A percentile compares a stretch with the other conserved stretches of the same genome.
These are phyloP conservation scores for Asterophora lycoperdoides DNA, from an alignment of 768 basidiomycete species.

Conservation along the genomic window DNA sequence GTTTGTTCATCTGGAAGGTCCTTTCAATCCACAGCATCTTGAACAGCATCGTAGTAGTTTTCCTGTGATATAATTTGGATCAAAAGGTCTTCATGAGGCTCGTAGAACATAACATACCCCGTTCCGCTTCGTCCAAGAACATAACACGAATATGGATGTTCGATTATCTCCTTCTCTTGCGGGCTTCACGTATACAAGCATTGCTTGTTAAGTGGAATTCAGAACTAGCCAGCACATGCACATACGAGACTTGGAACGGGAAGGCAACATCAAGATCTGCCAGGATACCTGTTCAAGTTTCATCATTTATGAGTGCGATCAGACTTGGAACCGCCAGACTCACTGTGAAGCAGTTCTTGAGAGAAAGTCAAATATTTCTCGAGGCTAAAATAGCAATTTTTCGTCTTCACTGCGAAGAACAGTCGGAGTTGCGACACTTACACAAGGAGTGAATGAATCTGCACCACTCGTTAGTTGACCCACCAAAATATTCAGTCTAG, in stretches of 20 bases:
- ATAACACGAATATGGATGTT: slow-evolving; percentile 57
- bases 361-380: slow-evolving; percentile 46
- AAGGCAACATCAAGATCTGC: slow-evolving; percentile 46
- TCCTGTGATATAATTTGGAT: slow-evolving; percentile 34
- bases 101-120: slow-evolving; percentile 43
- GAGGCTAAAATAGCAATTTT: slow-evolving; percentile 23
- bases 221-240: not conserved
- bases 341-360: slow-evolving; percentile 35
- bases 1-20: slow-evolving; percentile 39
- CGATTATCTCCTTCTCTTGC: slow-evolving; percentile 53
- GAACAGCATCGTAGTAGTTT: slow-evolving; percentile 75
- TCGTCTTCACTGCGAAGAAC: slow-evolving; percentile 1
- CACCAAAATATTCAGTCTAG: not conserved
- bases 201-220: not conserved
- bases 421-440: slow-evolving; percentile 24
- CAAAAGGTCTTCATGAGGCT: not conserved
- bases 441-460: slow-evolving; percentile 62
- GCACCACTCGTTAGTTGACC: slow-evolving; percentile 1
- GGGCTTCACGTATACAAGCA: slow-evolving; percentile 22
- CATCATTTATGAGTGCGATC: not conserved
- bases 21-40: slow-evolving; percentile 69
- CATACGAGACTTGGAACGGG: slow-evolving; percentile 42
- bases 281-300: slow-evolving; percentile 37
- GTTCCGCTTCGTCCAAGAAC: slow-evolving; percentile 72
- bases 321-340: slow-evolving; percentile 6